Base-by-base conservation (phyloP, 192 early-diverging fungal species). In the Backusella parvicylindrica region DNA sequence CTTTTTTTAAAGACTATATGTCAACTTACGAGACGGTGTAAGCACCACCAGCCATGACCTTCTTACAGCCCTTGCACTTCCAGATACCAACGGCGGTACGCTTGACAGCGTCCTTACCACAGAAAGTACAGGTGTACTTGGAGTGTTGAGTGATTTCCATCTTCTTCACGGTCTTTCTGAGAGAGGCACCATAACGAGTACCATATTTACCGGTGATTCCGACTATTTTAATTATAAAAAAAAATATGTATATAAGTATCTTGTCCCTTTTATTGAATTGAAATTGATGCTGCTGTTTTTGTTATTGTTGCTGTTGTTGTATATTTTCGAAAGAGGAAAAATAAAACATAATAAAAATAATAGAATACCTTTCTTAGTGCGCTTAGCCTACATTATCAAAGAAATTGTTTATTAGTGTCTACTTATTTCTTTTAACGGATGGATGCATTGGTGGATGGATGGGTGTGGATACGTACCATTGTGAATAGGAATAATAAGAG, bases 201-300 rank as follows among this genome's bases (percentile, higher is more conserved):
- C 98, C 98, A 92, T 99, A 99, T 88, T 99, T 99, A 84, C 98
- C 98, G 88, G 92, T 93, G 87, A 99, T 94, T 91, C 98, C 98
- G 82, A 97, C 81, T 60, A 60, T 28, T 56, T 60, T 28, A 60
- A 56, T 28, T 60, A 50, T 13, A 47, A 47, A 47, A 47, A 47
- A 47, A n/a, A 47, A n/a, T 16, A 47, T 53, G 9, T 26, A 13
- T 60, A 60, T 60, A 11, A 60, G 53, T 23, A 60, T 60, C 7
- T 12, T 60, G 23, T 60, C 28, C 16, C 18, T 16, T 47, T 47
- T 47, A n/a, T 47, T n/a, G 43, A 47, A 47, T 47, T 47, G 43
- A 21, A 5, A 28, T 12, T 60, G 53, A 23, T 21, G n/a, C 11
- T 56, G n/a, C 23, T 60, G 26, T 26, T 38, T 38, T 38, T 38